These are phyloP conservation scores for Psilocybe cyanescens DNA, from an alignment of 768 basidiomycete species.

Conservation along the genomic window DNA sequence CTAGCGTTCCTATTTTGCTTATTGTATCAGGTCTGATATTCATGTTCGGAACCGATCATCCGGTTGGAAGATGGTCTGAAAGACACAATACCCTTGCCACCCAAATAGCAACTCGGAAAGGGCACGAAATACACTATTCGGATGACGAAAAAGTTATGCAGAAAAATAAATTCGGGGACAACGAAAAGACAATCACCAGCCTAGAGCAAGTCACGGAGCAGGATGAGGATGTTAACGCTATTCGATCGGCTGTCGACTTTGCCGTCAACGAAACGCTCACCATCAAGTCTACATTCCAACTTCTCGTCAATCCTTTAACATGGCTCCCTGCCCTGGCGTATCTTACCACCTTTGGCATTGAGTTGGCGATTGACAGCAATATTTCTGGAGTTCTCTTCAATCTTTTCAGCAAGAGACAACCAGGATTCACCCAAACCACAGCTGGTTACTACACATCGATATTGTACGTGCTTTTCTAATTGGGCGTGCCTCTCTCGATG, in stretches of 20 bases:
- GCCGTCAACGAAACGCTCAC: slow-evolving; percentile 52
- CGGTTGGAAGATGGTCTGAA: slow-evolving; percentile 55
- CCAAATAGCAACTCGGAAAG: slow-evolving; percentile 18
- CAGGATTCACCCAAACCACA: slow-evolving; percentile 47
- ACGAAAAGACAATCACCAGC: slow-evolving; percentile 25
- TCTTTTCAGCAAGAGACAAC: slow-evolving; percentile 36
- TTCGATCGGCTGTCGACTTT: slow-evolving; percentile 40
- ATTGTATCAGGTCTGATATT: slow-evolving; percentile 42
- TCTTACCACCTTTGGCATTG: slow-evolving; percentile 58
- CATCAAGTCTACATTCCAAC: slow-evolving; percentile 26
- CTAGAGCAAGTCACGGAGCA: slow-evolving; percentile 19
- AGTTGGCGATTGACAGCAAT: slow-evolving; percentile 59
- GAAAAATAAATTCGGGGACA: slow-evolving; percentile 24
- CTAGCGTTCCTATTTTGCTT: slow-evolving; percentile 50
- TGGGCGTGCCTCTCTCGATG: not conserved
- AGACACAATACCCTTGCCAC: slow-evolving; percentile 43
- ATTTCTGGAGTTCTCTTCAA: slow-evolving; percentile 49
- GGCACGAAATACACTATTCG: slow-evolving; percentile 21
- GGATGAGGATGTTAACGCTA: slow-evolving; percentile 7
- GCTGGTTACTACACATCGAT: slow-evolving; percentile 54
- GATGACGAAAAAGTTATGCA: slow-evolving; percentile 23
- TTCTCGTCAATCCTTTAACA: slow-evolving; percentile 47
- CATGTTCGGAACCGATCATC: slow-evolving; percentile 56
- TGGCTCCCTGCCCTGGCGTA: slow-evolving; percentile 62
- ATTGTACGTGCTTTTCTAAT: slow-evolving; percentile 16